Base-by-base conservation (phyloP, 164 flowering plant species). In the Chloranthus sessilifolius region DNA sequence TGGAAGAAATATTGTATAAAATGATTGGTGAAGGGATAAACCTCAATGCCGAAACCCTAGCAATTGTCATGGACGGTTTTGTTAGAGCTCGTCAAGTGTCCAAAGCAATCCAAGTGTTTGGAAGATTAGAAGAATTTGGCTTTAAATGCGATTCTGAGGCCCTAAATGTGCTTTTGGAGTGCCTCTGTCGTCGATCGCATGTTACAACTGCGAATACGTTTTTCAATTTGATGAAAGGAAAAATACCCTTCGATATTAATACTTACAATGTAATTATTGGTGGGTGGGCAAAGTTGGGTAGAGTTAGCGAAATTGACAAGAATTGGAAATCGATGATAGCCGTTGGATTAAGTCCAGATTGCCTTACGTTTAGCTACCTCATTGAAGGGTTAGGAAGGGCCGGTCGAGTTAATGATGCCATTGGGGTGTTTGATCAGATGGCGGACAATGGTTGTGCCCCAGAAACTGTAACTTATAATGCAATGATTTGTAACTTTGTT, bases 351-450 rank as follows among this genome's bases (percentile, higher is more conserved):
- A 50, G 34, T 35, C 82, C 91, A 2, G 82, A 83, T 69, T 62
- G 79, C 56, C 52, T 36, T 22, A 79, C 88, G 22, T 74, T 67
- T 56, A 60, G 76, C 64, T 63, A 64, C 40, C 58, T 80, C 42
- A 52, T 92, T 35, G 95, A 77, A 67, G 73, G 88, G 1, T 71
- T 92, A 46, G 96, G 96, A 9, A 83, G 88, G 72, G 79, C 84
- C 49, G 85, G 82, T 56, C 71, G 65, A 37, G 42, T 85, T 59
- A 74, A 70, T 55, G 81, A 76, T 34, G 79, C 96, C 4, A 72
- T 80, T 51, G 50, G 62, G 62, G 53, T 88, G 26, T 85, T 91
- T 51, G 53, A 72, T 22, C 60, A 38, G 30, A 70, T 91, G 82
- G 69, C 67, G 56, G 77, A 72, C 58, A 61, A 66, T 19, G 81